A percentile compares a stretch with the other conserved stretches of the same genome.
phyloP scores from a whole-genome alignment of 208 protist species.

The Crithidia brevicula region DNA sequence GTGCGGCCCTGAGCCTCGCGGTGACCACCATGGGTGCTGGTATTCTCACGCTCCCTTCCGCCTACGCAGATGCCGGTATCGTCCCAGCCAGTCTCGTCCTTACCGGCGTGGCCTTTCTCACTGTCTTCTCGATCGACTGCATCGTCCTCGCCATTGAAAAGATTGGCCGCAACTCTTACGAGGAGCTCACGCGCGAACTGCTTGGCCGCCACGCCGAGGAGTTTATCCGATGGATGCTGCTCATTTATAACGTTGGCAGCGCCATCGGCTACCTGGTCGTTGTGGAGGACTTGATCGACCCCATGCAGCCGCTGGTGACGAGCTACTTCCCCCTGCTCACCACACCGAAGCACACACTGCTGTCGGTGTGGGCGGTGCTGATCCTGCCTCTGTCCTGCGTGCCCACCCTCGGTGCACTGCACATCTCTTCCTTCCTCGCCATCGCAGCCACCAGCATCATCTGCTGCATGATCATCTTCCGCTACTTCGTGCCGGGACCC shows the following conservation, averaged over 20 bases:
- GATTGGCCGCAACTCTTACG: conserved; percentile 75
- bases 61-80: conserved; percentile 68
- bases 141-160: conserved; percentile 69
- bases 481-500: conserved; percentile 60
- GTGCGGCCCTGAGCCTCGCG: conserved; percentile 64
- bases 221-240: conserved; percentile 67
- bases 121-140: conserved; percentile 73
- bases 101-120: conserved; percentile 55
- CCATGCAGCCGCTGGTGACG: conserved; percentile 55
- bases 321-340: conserved; percentile 45
- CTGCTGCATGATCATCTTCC: conserved; percentile 63
- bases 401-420: conserved; percentile 54
- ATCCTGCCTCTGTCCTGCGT: conserved; percentile 78
- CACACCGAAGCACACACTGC: conserved; percentile 61
- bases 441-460: conserved; percentile 65
- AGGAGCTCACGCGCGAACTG: conserved; percentile 69
- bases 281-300: conserved; percentile 63
- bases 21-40: conserved; percentile 82
- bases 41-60: conserved; percentile 77
- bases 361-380: conserved; percentile 62
- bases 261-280: conserved; percentile 77
- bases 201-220: conserved; percentile 54
- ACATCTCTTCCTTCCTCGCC: conserved; percentile 65
- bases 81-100: conserved; percentile 50
- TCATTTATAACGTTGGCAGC: conserved; percentile 66